Evolutionary conservation across 2,329 filamentous ascomycete genomes (phyloP), one percentile per base, ranked within the genome.

Genomic region (Sclerotinia borealis): DNA sequence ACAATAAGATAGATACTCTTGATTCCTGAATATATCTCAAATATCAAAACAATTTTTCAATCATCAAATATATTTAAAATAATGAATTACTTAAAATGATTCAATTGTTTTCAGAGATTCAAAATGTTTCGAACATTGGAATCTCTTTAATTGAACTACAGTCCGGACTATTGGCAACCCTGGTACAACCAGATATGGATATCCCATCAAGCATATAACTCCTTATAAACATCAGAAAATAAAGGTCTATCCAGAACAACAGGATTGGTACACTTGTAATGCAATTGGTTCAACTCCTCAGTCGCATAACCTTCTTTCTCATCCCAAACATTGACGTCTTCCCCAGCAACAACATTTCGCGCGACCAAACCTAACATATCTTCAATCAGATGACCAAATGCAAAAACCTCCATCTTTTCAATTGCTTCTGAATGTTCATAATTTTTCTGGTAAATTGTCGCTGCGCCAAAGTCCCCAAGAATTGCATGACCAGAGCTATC

Each of bases 391-490:
- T 80, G 76, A 2, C 75, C 79, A 68, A 81, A 81, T 1, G 79
- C 80, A 45, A 80, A 72, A 7, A 81, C 77, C 67, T 82, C 80
- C 49, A 81, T 67, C 65, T 70, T 76, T 68, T 82, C 78, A 11
- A 81, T 62, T 27, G 60, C 65, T 2, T 70, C 66, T 25, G 64
- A 65, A 34, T 69, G 60, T 25, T 66, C 64, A 56, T 68, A 58
- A 6, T 67, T 65, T n/a, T 63, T 68, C 47, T 68, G 70, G 64
- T 81, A 80, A 17, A 81, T 72, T 0, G 79, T 80, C 1, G 79
- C 79, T 1, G 79, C 80, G 13, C 79, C 79, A 61, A 81, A 80
- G 59, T 80, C 79, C 29, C 78, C 79, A 3, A 82, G 72, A 15
- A 82, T 68, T 4, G 79, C 79, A 65, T 81, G 78, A 1, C 75